phyloP scores from a whole-genome alignment of 176 grass and related monocot species.

The Juncus effusus region DNA sequence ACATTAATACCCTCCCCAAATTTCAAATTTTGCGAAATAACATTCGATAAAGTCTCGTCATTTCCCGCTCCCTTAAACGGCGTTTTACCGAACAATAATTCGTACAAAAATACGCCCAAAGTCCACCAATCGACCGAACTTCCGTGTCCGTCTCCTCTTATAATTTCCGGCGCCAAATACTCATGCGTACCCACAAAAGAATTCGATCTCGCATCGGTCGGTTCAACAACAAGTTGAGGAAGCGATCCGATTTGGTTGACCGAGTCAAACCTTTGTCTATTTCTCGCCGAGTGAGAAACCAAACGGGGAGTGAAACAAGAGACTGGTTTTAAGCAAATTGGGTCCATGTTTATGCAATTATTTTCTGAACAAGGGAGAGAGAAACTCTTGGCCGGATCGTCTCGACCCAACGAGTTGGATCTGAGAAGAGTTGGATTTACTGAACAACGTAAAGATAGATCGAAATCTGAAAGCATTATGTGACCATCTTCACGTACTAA shows the following conservation, averaged over 20 bases:
- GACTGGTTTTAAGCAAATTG: conserved; percentile 71
- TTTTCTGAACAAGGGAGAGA: conserved; percentile 80
- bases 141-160: conserved; percentile 93
- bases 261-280: conserved; percentile 43
- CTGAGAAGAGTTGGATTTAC: conserved; percentile 80
- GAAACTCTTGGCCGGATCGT: conserved; percentile 59
- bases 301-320: conserved; percentile 93
- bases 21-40: conserved; percentile 65
- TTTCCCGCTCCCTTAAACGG: conserved; percentile 80
- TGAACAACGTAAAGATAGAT: conserved; percentile 93
- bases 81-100: conserved; percentile 71
- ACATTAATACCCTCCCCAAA: conserved; percentile 66
- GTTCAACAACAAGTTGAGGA: conserved; percentile 86
- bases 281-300: conserved; percentile 44
- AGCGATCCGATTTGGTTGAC: conserved; percentile 50
- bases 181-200: conserved; percentile 95
- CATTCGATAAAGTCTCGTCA: conserved; percentile 78
- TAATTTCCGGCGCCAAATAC: conserved; percentile 93
- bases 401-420: conserved; percentile 60
- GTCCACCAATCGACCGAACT: conserved; percentile 99
- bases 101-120: conserved; percentile 88
- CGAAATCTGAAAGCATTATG: conserved; percentile 98
- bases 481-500: conserved; percentile 98
- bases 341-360: conserved; percentile 92
- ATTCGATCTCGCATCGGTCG: conserved; percentile 78